Conservation (phyloP, 2,329 filamentous ascomycete genomes). For the Dendryphion nanum region DNA sequence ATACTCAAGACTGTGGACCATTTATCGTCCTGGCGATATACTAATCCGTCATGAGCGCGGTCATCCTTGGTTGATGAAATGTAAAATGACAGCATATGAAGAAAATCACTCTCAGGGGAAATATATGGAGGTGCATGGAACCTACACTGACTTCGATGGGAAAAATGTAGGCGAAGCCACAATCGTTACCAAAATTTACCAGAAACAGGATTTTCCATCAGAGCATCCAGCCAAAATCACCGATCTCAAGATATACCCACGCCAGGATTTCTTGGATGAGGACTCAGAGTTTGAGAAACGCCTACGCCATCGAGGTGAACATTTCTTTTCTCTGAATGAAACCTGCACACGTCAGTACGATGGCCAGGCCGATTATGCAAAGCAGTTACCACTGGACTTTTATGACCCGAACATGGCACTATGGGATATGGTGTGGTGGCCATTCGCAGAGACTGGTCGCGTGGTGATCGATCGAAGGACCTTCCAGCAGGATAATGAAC, state of each 20-base stretch:
- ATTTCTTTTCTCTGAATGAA: slow-evolving; percentile 4
- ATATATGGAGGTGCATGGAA: slow-evolving; percentile 22
- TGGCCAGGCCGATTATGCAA: slow-evolving; percentile 15
- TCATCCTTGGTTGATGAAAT: slow-evolving; percentile 26
- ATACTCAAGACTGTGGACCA: slow-evolving; percentile 16
- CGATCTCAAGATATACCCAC: slow-evolving; percentile 11
- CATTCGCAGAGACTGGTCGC: slow-evolving; percentile 13
- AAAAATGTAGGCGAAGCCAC: slow-evolving; percentile 4
- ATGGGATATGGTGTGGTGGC: slow-evolving; percentile 3
- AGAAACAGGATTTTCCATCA: slow-evolving; percentile 9
- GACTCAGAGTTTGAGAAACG: slow-evolving; percentile 3
- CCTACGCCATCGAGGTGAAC: slow-evolving; percentile 2
- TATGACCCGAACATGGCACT: slow-evolving; percentile 11
- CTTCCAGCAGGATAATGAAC: slow-evolving; percentile 15
- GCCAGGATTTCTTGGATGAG: slow-evolving; percentile 4
- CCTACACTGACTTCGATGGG: slow-evolving; percentile 37
- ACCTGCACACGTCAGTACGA: slow-evolving; percentile 13
- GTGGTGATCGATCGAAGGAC: slow-evolving; percentile 25
- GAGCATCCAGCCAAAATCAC: slow-evolving; percentile 11
- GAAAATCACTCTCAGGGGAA: slow-evolving; percentile 16
- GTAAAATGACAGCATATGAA: slow-evolving; percentile 27
- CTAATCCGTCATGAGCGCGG: slow-evolving; percentile 25
- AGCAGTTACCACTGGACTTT: slow-evolving; percentile 15
- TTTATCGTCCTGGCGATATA: slow-evolving; percentile 23
- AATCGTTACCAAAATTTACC: slow-evolving; percentile 14